A percentile compares a stretch with the other conserved stretches of the same genome.
Conservation (phyloP, 495 filamentous ascomycete species). For the Penicillium subrubescens region DNA sequence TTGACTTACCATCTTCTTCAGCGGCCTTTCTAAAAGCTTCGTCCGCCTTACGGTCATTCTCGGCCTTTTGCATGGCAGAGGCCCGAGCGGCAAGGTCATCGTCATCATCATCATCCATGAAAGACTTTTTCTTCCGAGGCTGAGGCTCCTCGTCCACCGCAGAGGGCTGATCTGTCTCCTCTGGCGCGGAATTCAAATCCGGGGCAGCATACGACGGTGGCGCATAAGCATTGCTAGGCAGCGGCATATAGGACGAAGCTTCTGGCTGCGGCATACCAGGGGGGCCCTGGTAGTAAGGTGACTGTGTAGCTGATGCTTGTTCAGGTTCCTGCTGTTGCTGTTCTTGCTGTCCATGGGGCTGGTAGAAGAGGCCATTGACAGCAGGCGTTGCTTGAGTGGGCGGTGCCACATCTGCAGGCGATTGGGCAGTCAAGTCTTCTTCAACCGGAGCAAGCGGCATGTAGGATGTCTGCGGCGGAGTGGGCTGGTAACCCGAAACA, state of each 20-base stretch:
- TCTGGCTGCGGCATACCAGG: conserved; percentile 25
- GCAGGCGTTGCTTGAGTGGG: conserved; percentile 25
- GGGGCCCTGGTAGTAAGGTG: conserved; percentile 31
- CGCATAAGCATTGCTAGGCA: conserved; percentile 30
- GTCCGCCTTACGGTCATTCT: conserved; percentile 59
- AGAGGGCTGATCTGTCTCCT: conserved; percentile 37
- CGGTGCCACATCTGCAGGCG: conserved; percentile 24
- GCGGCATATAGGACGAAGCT: conserved; percentile 14
- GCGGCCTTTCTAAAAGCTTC: conserved; percentile 82
- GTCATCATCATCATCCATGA: conserved; percentile 72
- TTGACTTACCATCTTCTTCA: conserved; percentile 73
- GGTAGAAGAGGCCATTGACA: conserved; percentile 32
- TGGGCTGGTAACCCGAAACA: conserved; percentile 44
- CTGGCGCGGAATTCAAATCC: conserved; percentile 27
- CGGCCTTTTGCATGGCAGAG: conserved; percentile 54
- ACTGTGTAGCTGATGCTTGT: conserved; percentile 17
- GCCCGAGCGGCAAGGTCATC: conserved; percentile 54
- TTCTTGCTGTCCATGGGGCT: conserved; percentile 14
- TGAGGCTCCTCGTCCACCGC: conserved; percentile 55
- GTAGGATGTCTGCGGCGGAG: conserved; percentile 52
- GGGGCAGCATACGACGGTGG: conserved; percentile 39
- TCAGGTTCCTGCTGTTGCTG: not conserved
- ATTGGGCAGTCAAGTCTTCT: conserved; percentile 38
- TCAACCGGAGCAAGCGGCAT: conserved; percentile 51
- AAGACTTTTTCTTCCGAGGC: conserved; percentile 69